Evolutionary conservation across 768 basidiomycete genomes (phyloP).

Genomic region (Suillus variegatus): DNA sequence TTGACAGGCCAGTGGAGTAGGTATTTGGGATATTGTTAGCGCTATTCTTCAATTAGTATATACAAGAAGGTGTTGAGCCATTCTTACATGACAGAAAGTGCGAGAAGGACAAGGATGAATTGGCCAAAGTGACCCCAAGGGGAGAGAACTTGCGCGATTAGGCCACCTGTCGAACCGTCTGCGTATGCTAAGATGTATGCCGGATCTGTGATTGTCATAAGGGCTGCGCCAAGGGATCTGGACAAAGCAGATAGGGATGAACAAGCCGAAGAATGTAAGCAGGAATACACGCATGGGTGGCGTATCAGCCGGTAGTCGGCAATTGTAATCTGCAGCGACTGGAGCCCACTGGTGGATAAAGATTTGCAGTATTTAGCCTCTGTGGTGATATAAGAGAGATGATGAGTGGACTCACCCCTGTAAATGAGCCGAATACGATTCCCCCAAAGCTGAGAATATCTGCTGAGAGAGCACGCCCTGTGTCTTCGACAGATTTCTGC

Average conservation of each 20-base stretch:
- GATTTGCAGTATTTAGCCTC: background rate
- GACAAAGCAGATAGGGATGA: constrained; percentile 46
- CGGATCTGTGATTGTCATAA: constrained; percentile 43
- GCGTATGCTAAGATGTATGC: constrained; percentile 42
- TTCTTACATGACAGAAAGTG: constrained; percentile 41
- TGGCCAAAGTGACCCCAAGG: constrained; percentile 46
- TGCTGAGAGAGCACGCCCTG: constrained; percentile 37
- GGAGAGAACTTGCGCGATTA: constrained; percentile 43
- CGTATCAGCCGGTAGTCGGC: constrained; percentile 47
- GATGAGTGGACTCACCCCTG: constrained; percentile 34
- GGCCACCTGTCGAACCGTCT: constrained; percentile 43
- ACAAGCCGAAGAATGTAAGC: constrained; percentile 52
- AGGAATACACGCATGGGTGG: constrained; percentile 44
- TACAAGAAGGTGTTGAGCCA: background rate
- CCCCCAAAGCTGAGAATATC: constrained; percentile 53
- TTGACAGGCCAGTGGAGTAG: constrained; percentile 48
- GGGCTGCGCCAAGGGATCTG: constrained; percentile 36
- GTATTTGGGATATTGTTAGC: constrained; percentile 45
- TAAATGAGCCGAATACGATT: constrained; percentile 49
- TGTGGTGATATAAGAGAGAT: background rate
- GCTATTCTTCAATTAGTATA: constrained; percentile 17
- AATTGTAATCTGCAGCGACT: constrained; percentile 57
- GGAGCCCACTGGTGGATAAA: constrained; percentile 41
- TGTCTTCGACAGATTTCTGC: constrained; percentile 44
- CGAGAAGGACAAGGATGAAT: constrained; percentile 42